Evolutionary conservation across 192 early-diverging fungal genomes (phyloP).

Genomic region (Entrophospora sp.): DNA sequence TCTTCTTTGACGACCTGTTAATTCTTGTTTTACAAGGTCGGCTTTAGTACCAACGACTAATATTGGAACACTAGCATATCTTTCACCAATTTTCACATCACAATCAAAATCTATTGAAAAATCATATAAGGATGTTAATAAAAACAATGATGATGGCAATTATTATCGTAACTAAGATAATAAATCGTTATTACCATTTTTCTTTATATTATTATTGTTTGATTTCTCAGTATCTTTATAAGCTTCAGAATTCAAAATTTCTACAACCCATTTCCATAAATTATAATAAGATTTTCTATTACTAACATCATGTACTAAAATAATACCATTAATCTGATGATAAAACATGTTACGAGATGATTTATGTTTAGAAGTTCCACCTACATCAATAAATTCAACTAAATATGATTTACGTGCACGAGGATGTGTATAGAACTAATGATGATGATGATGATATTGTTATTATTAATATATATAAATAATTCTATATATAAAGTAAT

Average conservation of each 20-base stretch:
- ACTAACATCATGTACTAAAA: slow-evolving; percentile 43
- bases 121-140: no score
- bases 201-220: background rate
- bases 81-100: slow-evolving; percentile 1
- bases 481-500: no score
- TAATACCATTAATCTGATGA: slow-evolving; percentile 31
- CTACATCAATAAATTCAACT: slow-evolving; percentile 46
- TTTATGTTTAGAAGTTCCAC: slow-evolving; percentile 31
- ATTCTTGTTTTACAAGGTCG: slow-evolving; percentile 3
- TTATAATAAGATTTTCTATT: slow-evolving; percentile 42
- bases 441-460: no score
- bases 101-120: background rate
- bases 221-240: background rate
- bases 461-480: no score
- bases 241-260: background rate
- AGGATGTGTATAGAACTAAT: slow-evolving; percentile 17
- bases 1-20: slow-evolving; percentile 5
- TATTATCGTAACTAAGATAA: no score
- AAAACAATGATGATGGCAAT: no score
- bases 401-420: slow-evolving; percentile 29
- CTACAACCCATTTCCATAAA: slow-evolving; percentile 40
- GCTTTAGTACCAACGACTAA: slow-evolving; percentile 9
- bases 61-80: background rate
- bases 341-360: slow-evolving; percentile 40
- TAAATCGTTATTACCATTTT: background rate